Evolutionary conservation across 2,329 filamentous ascomycete species (phyloP), one percentile per base, ranked within the genome.

Genomic region (Pseudogymnoascus sp.): DNA sequence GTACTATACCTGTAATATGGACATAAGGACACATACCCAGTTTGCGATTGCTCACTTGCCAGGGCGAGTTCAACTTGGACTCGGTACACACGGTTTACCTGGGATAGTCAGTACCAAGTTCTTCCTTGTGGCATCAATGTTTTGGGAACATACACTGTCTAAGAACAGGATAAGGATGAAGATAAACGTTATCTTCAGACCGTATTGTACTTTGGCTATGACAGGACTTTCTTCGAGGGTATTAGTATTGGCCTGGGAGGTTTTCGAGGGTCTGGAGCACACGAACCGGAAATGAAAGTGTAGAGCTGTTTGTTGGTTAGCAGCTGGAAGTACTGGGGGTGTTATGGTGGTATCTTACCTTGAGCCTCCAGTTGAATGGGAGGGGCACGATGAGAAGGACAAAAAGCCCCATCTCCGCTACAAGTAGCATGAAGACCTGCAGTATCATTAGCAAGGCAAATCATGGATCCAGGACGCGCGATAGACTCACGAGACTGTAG

Each of bases 121-220:
- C 25, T 31, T 12, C 6, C 8, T 34, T n/a, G 6, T 23, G 7
- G 34, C n/a, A 64, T 14, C 6, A 38, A n/a, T n/a, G 18, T 12
- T 5, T 8, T n/a, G 12, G 36, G 38, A 21, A 74, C 88, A 88
- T 76, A 97, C 93, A 74, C 92, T 96, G 80, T 99, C 95, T 72
- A 97, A 85, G 79, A 99, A 99, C 68, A 99, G 88, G 68, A 99
- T 96, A 64, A 97, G 82, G 73, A 99, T 97, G 81, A 99, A 99
- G 75, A 99, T 93, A 75, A 99, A 99, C 1, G 92, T 96, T 64
- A 99, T 99, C 84, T 97, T 97, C 80, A 99, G 84, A 72, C 92
- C 93, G 81, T 99, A 97, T 81, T 97, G 93, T 68, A 97, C 76
- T 77, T 97, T 97, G 42, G 93, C 95, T 64, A 99, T 84, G 61